phyloP scores from a whole-genome alignment of 768 basidiomycete genomes.

The Suillus subluteus region DNA sequence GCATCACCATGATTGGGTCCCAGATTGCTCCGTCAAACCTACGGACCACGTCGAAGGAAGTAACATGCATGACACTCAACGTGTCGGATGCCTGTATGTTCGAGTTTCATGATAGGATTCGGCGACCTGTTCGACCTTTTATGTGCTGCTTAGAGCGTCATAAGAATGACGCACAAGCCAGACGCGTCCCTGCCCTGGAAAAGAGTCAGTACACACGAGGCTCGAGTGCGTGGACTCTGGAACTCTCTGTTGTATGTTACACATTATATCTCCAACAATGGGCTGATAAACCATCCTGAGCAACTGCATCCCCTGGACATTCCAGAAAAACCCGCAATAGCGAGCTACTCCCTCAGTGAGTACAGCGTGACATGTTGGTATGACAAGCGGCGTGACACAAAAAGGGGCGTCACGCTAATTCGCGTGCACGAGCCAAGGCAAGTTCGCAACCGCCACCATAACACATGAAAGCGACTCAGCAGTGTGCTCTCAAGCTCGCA shows the following conservation, averaged over 20 bases:
- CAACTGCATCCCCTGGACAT: neutral
- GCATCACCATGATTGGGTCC: constrained; percentile 19
- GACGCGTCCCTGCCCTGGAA: neutral
- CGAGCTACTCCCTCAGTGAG: constrained; percentile 5
- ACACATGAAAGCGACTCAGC: constrained; percentile 14
- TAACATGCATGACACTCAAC: neutral
- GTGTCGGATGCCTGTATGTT: neutral
- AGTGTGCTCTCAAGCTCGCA: constrained; percentile 14
- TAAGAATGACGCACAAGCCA: neutral
- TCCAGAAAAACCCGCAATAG: neutral
- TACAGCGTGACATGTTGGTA: constrained; percentile 16
- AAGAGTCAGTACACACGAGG: neutral
- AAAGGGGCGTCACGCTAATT: constrained; percentile 33
- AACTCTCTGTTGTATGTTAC: neutral
- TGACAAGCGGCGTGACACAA: constrained; percentile 26
- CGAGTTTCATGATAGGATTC: neutral
- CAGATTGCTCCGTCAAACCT: constrained; percentile 12
- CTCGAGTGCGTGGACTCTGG: neutral
- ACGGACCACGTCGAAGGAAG: neutral
- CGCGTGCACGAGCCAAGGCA: constrained; percentile 25
- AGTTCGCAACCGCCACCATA: constrained; percentile 24
- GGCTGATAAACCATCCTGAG: constrained; percentile 3
- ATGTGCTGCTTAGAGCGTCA: neutral
- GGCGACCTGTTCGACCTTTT: neutral
- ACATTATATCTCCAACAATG: neutral